These are phyloP conservation scores for Coemansia furcata DNA, from an alignment of 192 early-diverging fungal species.

Conservation along the genomic window DNA sequence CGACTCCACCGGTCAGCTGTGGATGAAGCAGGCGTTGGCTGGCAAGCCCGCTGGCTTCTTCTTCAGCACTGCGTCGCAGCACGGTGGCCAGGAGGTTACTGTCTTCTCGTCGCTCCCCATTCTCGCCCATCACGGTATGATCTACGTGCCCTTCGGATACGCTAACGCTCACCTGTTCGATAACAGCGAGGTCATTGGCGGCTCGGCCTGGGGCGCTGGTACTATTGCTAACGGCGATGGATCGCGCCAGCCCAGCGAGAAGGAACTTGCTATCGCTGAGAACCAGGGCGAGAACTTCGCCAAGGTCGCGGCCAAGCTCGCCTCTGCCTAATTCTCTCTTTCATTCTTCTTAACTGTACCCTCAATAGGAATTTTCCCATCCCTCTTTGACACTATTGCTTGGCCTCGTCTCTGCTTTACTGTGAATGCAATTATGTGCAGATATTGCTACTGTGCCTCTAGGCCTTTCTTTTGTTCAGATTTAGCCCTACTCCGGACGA, in stretches of 20 bases:
- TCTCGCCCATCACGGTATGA: constrained; percentile 77
- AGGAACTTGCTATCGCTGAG: constrained; percentile 62
- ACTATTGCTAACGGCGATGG: constrained; percentile 67
- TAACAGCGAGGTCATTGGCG: constrained; percentile 66
- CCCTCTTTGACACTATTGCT: neutral
- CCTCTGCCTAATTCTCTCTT: constrained; percentile 14
- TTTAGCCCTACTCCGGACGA: neutral
- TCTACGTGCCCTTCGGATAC: constrained; percentile 73
- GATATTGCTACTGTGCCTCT: neutral
- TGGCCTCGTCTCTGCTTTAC: neutral
- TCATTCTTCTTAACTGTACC: neutral
- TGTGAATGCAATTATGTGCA: neutral
- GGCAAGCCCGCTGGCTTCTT: constrained; percentile 76
- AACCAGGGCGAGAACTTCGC: constrained; percentile 64
- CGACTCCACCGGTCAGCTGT: constrained; percentile 62
- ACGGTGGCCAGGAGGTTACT: constrained; percentile 81
- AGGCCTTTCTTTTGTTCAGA: neutral
- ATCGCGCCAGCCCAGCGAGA: constrained; percentile 60
- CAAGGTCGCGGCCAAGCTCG: constrained; percentile 50
- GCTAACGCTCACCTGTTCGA: constrained; percentile 51
- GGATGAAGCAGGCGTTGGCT: constrained; percentile 55
- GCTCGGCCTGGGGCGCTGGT: constrained; percentile 66
- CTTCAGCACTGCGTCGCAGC: constrained; percentile 70
- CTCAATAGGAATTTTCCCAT: neutral
- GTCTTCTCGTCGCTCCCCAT: constrained; percentile 63